Conservation (phyloP, 139 green algal genomes). For the Micractinium conductrix region DNA sequence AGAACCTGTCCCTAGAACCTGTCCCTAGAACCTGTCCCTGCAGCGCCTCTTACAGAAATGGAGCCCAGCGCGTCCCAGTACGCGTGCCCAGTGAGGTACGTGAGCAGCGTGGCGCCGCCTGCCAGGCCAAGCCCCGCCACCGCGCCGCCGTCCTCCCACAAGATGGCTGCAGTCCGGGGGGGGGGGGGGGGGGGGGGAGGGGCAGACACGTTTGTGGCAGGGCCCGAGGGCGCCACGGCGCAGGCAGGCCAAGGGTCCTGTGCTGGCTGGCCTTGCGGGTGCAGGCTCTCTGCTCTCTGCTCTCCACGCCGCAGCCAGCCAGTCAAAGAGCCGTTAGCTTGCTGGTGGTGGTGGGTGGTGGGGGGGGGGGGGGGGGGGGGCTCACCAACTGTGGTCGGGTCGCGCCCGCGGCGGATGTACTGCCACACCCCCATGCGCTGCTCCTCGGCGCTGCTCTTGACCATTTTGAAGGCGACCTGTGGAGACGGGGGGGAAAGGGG, state of each 20-base stretch:
- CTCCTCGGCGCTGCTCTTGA: constrained; percentile 56
- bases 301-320: no score
- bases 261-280: no score
- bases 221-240: no score
- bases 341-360: no score
- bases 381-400: constrained; percentile 77
- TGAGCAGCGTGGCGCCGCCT: not conserved
- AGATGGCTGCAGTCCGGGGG: constrained; percentile 65
- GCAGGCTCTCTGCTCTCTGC: no score
- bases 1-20: no score
- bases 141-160: constrained; percentile 91
- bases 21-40: no score
- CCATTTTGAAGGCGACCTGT: constrained; percentile 75
- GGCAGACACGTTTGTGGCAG: no score
- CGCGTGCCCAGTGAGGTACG: constrained; percentile 64
- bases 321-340: no score
- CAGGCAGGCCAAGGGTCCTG: no score
- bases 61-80: constrained; percentile 88
- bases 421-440: constrained; percentile 59
- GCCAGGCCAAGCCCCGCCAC: constrained; percentile 78
- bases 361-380: not conserved
- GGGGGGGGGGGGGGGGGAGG: not conserved
- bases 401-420: constrained; percentile 74
- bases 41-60: no score
- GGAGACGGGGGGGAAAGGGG: no score